These are phyloP conservation scores for Linum usitatissimum DNA, from an alignment of 345 rosid genomes.

Conservation along the genomic window DNA sequence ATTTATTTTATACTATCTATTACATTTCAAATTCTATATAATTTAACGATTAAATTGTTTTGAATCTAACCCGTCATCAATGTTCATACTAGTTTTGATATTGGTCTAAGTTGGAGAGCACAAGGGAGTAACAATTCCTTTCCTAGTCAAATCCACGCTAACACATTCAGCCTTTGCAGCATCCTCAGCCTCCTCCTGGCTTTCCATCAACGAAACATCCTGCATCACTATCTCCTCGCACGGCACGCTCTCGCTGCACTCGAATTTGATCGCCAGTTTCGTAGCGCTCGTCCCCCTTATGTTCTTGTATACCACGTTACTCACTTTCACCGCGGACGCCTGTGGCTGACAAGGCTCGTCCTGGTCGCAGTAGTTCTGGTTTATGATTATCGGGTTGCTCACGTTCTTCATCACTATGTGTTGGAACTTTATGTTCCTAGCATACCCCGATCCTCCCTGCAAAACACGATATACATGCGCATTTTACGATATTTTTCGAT, in stretches of 20 bases:
- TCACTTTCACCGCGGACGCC: constrained; percentile 66
- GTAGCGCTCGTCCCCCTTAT: constrained; percentile 70
- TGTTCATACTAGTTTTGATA: no score
- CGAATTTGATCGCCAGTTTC: constrained; percentile 45
- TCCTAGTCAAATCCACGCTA: constrained; percentile 29
- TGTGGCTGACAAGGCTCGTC: constrained; percentile 37
- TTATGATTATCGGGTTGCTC: constrained; percentile 65
- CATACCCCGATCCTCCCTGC: constrained; percentile 84
- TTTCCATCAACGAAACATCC: constrained; percentile 24
- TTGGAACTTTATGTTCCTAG: constrained; percentile 48
- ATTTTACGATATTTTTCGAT: no score
- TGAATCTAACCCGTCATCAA: no score
- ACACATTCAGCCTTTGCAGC: constrained; percentile 52
- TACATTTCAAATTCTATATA: no score
- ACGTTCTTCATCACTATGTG: constrained; percentile 57
- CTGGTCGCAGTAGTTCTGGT: constrained; percentile 77
- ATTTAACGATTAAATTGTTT: no score
- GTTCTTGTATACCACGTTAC: constrained; percentile 55
- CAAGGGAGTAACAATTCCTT: constrained; percentile 37
- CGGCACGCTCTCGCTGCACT: constrained; percentile 48
- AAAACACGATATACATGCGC: not conserved
- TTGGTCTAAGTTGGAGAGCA: constrained; percentile 27
- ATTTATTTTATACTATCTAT: no score
- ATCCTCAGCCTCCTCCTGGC: constrained; percentile 11
- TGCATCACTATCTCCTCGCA: constrained; percentile 51